Evolutionary conservation across 257 asterid species (phyloP), one percentile per base, ranked within the genome.

Genomic region (Primulina eburnea): DNA sequence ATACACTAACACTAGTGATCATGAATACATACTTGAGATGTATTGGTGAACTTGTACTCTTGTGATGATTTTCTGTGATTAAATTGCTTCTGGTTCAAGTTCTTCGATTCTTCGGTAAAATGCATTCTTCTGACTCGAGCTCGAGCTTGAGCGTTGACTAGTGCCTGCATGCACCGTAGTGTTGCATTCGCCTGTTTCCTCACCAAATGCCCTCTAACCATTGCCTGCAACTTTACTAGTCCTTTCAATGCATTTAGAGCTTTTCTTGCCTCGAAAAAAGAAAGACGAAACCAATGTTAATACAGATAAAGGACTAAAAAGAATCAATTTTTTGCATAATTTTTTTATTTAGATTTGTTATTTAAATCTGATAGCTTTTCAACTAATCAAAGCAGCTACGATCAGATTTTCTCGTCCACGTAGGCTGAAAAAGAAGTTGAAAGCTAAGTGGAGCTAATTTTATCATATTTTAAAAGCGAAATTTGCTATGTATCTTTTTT

Each of bases 221-320:
- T 43, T 16, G 97, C 99, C 77, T 93, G 97, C 80, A 93, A 69
- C 82, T 90, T 90, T 78, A 90, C 99, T 55, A 94, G 74, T 55
- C 99, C 99, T 76, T 75, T 89, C 85, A 94, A 74, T 30, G 99
- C 99, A 84, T 94, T 94, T 92, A 94, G 58, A 24, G 99, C 97
- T 73, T 89, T 91, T 73, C 97, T 83, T 47, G 99, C 95, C 26
- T 24, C 1, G 26, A 24, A 24, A 24, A 24, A 24, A 24, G 26
- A 24, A 24, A 24, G 26, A 24, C 26, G 26, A 24, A 24, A 24
- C 26, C 26, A 1, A 24, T 24, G 26, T 24, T 24, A 24, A 24
- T 24, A 1, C 26, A 24, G 26, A 24, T 24, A 24, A 24, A 24
- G 26, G 26, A 0, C 26, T 24, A 24, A 24, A 24, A 24, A 24